Evolutionary conservation across 176 grass and related monocot genomes (phyloP).

Genomic region (Eragrostis nindensis): DNA sequence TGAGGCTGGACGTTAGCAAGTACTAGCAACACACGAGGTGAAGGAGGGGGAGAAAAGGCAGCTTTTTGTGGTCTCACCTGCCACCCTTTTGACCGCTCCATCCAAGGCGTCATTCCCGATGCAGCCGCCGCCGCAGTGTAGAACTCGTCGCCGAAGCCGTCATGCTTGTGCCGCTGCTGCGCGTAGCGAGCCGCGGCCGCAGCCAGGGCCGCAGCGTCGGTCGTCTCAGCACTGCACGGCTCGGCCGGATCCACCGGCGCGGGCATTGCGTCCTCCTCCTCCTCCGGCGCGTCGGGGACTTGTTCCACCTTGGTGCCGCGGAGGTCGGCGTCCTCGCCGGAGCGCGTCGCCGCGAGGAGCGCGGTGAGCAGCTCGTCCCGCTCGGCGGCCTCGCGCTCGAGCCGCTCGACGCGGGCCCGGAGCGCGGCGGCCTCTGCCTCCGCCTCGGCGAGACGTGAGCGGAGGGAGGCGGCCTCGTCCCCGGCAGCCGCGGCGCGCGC

Average conservation of each 20-base stretch:
- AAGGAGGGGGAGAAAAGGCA: not conserved
- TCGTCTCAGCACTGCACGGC: slow-evolving; percentile 10
- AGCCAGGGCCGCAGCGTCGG: slow-evolving; percentile 45
- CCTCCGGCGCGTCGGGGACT: not conserved
- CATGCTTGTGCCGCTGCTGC: slow-evolving; percentile 52
- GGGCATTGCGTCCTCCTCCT: not conserved
- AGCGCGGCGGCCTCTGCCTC: slow-evolving; percentile 49
- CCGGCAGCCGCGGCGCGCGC: slow-evolving; percentile 36
- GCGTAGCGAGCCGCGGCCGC: slow-evolving; percentile 53
- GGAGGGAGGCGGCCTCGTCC: slow-evolving; percentile 52
- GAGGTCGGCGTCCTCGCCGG: not conserved
- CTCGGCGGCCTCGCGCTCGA: slow-evolving; percentile 74
- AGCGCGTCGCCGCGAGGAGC: slow-evolving; percentile 40
- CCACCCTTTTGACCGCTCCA: slow-evolving; percentile 60
- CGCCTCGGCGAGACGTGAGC: slow-evolving; percentile 55
- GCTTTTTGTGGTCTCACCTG: slow-evolving; percentile 49
- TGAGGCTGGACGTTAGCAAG: no score
- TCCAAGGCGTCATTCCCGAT: slow-evolving; percentile 65
- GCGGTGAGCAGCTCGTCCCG: slow-evolving; percentile 57
- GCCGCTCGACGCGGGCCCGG: slow-evolving; percentile 43
- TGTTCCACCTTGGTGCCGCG: not conserved
- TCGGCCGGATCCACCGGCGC: slow-evolving; percentile 49
- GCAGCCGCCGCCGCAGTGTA: slow-evolving; percentile 39
- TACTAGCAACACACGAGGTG: not conserved
- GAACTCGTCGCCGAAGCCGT: slow-evolving; percentile 47